Evolutionary conservation across 305 asterid genomes (phyloP), one percentile per base, ranked within the genome.

Genomic region (Fraxinus greggii): DNA sequence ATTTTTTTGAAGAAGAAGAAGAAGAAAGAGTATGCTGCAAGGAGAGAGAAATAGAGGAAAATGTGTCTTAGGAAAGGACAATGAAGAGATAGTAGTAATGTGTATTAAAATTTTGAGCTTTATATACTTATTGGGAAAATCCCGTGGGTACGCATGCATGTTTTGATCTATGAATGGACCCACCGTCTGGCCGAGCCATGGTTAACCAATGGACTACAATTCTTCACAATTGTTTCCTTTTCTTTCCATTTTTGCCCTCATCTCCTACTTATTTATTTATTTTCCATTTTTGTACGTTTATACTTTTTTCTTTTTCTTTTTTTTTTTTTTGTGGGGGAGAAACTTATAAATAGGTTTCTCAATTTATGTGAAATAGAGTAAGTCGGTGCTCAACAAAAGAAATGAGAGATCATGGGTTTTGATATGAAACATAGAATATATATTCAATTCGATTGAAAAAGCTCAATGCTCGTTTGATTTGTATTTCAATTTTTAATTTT

Each of bases 81-180:
- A 61, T 23, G 72, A 8, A 23, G 31, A 61, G 72, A 3, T 48
- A 48, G 59, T 3, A 3, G 42, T 12, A 48, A 21, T 45, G 54
- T 78, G 85, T 23, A 42, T 51, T 77, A 32, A 67, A 70, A 65
- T 82, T 67, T 32, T 33, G 82, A 82, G 65, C 38, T 3, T 77
- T 82, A 82, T 82, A 82, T 78, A 82, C 82, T 82, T 70, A 10
- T 63, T 78, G 85, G 85, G 45, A 65, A 82, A 82, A 65, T 77
- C 76, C 54, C 74, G 1, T 65, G 33, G 73, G 73, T 10, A 65
- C 36, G 36, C 73, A 65, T 67, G 74, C 74, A 67, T 28, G 74
- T 7, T 67, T 28, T 28, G 36, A 67, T 67, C 73, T 26, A 26
- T 24, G 5, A 10, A 24, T 65, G 73, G 73, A 65, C 73, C 73